A percentile compares a stretch with the other conserved stretches of the same genome.
Conservation (phyloP, 208 protist species). For the Kentomonas sorsogonicus region DNA sequence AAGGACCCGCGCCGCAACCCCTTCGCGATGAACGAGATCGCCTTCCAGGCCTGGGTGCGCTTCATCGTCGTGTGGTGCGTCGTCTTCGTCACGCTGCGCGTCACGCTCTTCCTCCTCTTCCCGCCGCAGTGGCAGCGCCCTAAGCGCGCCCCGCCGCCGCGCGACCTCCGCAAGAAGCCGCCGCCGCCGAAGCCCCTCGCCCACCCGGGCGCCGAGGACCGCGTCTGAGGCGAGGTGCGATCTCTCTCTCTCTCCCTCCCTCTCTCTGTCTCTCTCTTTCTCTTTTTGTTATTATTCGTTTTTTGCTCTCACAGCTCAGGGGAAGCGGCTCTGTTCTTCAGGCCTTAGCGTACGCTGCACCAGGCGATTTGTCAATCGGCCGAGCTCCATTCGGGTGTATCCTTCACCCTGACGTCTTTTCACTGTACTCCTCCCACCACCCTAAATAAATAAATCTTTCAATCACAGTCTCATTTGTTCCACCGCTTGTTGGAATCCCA, state of each 20-base stretch:
- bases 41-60: slow-evolving; percentile 83
- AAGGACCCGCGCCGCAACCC: slow-evolving; percentile 75
- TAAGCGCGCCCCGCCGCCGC: slow-evolving; percentile 64
- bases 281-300: slow-evolving; percentile 14
- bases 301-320: no score
- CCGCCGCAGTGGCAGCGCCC: slow-evolving; percentile 74
- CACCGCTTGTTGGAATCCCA: no score
- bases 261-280: slow-evolving; percentile 5
- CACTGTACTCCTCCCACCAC: no score
- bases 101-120: slow-evolving; percentile 71
- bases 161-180: slow-evolving; percentile 24
- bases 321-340: no score
- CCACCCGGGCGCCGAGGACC: slow-evolving; percentile 9
- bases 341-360: no score
- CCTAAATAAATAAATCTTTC: no score
- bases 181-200: slow-evolving; percentile 67
- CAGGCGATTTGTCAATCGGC: no score
- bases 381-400: no score
- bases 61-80: slow-evolving; percentile 84
- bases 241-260: background rate
- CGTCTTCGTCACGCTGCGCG: slow-evolving; percentile 59
- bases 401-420: no score
- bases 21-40: slow-evolving; percentile 70
- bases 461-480: no score
- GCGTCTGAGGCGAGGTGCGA: background rate